Percentiles rank a stretch among this genome's conserved stretches.
Conservation (phyloP, 257 asterid genomes). For the Leptodermis oblonga region DNA sequence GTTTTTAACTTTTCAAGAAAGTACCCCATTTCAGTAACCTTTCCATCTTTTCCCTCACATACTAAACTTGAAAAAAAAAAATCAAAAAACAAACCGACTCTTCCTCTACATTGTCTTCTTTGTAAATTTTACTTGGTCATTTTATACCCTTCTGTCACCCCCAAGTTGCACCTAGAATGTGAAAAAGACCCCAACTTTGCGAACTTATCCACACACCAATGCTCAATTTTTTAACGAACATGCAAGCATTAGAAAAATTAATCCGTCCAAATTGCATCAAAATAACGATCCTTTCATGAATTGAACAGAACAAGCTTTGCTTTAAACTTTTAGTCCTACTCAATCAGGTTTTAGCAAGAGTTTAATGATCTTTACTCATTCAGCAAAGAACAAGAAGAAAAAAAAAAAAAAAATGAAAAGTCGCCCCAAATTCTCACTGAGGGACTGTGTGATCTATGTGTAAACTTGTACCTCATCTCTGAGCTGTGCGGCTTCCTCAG, state of each 20-base stretch:
- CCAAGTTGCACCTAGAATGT: background rate
- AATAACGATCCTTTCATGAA: background rate
- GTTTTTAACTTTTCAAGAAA: background rate
- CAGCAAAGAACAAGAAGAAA: background rate
- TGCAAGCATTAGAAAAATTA: background rate
- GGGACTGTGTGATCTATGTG: constrained; percentile 5
- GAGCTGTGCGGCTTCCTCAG: constrained; percentile 71
- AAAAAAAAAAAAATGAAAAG: too few relatives aligned
- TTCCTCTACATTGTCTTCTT: background rate
- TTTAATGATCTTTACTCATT: background rate
- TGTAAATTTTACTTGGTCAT: background rate
- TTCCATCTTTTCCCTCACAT: background rate
- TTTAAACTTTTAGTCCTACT: background rate
- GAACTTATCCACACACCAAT: background rate
- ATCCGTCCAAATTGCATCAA: background rate
- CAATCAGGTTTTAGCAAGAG: background rate
- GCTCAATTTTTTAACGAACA: background rate
- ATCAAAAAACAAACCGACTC: background rate
- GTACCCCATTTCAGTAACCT: background rate
- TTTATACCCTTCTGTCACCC: background rate
- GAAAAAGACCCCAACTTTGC: background rate
- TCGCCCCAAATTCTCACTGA: background rate
- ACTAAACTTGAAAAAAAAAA: background rate
- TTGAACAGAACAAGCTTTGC: background rate
- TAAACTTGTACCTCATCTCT: constrained; percentile 70